Conservation (phyloP, 805 yeast genomes). For the Nakazawaea holstii region DNA sequence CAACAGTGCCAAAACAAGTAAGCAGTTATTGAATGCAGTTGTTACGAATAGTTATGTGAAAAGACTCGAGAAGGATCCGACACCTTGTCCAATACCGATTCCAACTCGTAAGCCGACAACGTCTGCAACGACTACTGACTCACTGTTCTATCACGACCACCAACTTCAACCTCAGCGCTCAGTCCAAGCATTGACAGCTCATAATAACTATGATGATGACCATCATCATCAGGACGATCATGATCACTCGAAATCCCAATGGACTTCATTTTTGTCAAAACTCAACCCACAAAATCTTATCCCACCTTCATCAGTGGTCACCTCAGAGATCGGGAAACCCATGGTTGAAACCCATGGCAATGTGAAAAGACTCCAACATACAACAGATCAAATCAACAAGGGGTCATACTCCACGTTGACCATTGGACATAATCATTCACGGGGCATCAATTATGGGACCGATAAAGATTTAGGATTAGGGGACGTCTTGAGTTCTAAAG, state of each 20-base stretch:
- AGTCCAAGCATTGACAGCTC: not conserved
- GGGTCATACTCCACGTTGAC: constrained; percentile 37
- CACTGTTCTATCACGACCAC: not conserved
- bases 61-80: not conserved
- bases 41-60: constrained; percentile 5
- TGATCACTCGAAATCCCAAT: constrained; percentile 1
- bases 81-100: not conserved
- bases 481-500: constrained; percentile 26
- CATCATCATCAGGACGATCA: not conserved
- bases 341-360: constrained; percentile 7
- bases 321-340: constrained; percentile 25
- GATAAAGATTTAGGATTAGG: constrained; percentile 31
- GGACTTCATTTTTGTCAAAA: constrained; percentile 2
- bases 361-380: constrained; percentile 11
- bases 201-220: too few species aligned
- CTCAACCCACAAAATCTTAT: constrained; percentile 17
- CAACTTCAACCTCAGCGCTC: not conserved
- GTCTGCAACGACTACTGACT: not conserved
- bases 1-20: constrained; percentile 4
- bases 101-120: not conserved
- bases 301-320: constrained; percentile 24
- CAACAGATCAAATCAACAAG: constrained; percentile 10
- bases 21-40: constrained; percentile 9
- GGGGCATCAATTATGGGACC: constrained; percentile 37
- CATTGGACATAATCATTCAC: constrained; percentile 36